These are phyloP conservation scores for Penicillium sp. DNA, from an alignment of 2,329 filamentous ascomycete species.

Conservation along the genomic window DNA sequence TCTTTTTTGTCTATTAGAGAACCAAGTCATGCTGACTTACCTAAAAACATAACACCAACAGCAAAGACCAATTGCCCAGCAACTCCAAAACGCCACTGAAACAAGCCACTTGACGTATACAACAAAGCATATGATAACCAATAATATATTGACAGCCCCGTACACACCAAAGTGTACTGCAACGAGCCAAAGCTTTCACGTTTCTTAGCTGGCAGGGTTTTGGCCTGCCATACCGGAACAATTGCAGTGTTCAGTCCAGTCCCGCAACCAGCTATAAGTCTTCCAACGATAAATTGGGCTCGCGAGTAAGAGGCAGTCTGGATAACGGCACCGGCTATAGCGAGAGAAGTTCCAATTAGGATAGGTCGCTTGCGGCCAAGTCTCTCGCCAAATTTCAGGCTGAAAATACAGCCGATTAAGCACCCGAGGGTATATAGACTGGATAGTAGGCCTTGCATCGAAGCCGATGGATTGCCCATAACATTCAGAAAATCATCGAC, in stretches of 20 bases:
- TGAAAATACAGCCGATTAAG: conserved; percentile 22
- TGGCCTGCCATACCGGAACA: conserved; percentile 18
- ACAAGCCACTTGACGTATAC: conserved; percentile 5
- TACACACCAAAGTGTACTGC: conserved; percentile 10
- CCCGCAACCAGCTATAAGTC: conserved; percentile 46
- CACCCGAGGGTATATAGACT: conserved; percentile 25
- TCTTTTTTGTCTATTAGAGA: conserved; percentile 18
- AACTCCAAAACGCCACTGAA: conserved; percentile 17
- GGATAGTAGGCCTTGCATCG: conserved; percentile 7
- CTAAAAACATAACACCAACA: conserved; percentile 29
- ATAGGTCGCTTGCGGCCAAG: conserved; percentile 24
- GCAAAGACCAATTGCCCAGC: conserved; percentile 24
- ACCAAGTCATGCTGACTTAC: conserved; percentile 8
- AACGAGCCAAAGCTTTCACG: conserved; percentile 11
- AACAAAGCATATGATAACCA: conserved; percentile 15
- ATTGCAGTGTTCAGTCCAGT: conserved; percentile 36
- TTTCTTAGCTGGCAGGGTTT: conserved; percentile 11
- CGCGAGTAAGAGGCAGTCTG: conserved; percentile 25
- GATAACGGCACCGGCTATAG: conserved; percentile 25
- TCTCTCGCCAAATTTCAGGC: conserved; percentile 19
- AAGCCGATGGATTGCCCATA: conserved; percentile 11
- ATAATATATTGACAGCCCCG: conserved; percentile 9
- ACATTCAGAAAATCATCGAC: conserved; percentile 21
- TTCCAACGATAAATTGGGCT: conserved; percentile 39
- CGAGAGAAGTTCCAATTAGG: conserved; percentile 17